Percentiles rank a stretch among this genome's conserved stretches.
Evolutionary conservation across 1,284 basidiomycete species (phyloP).

Genomic region (Rhodotorula sp.): DNA sequence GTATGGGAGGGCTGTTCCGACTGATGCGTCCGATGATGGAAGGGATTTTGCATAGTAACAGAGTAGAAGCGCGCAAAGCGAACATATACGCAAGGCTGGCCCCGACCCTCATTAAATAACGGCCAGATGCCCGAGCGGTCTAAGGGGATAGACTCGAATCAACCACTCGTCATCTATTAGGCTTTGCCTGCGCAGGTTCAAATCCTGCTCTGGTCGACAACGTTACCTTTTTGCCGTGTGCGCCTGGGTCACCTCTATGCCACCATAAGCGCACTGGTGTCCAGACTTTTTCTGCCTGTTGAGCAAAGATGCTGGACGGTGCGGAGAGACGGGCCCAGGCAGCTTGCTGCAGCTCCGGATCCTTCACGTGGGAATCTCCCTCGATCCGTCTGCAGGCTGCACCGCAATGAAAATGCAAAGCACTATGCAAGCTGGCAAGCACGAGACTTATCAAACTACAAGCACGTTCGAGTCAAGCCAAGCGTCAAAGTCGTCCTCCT

Average conservation of each 20-base stretch:
- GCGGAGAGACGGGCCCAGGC: too few relatives aligned
- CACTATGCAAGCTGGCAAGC: background rate
- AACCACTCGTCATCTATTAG: constrained; percentile 10
- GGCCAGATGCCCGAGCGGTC: constrained; percentile 24
- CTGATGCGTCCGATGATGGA: too few relatives aligned
- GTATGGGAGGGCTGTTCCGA: too few relatives aligned
- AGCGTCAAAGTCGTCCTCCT: constrained; percentile 27
- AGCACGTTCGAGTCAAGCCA: constrained; percentile 26
- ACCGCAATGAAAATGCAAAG: background rate
- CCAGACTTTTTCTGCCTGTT: background rate
- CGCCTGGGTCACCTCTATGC: background rate
- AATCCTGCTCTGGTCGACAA: constrained; percentile 13
- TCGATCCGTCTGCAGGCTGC: too few relatives aligned
- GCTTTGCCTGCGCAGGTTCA: constrained; percentile 19
- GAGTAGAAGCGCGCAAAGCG: too few relatives aligned
- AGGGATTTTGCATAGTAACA: too few relatives aligned
- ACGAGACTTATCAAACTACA: constrained; percentile 2
- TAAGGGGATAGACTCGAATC: constrained; percentile 21
- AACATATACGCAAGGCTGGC: too few relatives aligned
- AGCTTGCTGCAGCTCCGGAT: too few relatives aligned
- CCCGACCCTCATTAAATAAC: background rate
- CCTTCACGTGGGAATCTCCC: too few relatives aligned
- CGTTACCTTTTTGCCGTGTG: background rate
- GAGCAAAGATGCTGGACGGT: too few relatives aligned
- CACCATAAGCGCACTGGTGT: background rate